Evolutionary conservation across 257 asterid species (phyloP), one percentile per base, ranked within the genome.

Genomic region (Jasminum sambac): DNA sequence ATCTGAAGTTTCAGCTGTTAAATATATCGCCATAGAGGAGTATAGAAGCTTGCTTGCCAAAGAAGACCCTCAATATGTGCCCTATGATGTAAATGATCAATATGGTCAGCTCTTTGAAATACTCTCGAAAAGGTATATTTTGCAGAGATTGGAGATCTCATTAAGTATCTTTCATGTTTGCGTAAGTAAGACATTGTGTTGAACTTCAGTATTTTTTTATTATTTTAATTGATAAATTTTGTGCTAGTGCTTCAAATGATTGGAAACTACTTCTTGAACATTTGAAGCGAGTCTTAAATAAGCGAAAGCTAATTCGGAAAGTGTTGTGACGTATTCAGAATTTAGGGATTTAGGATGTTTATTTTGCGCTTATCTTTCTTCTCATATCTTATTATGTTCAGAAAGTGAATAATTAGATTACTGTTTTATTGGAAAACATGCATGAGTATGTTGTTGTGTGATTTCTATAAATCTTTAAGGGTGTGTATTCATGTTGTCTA

Each of bases 1-100:
- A 81, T 91, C 97, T 71, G 99, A 95, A 80, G 99, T 95, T 76
- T 91, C 98, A 76, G 96, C 96, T 50, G 98, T 95, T 62, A 95
- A 95, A 80, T 95, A 91, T 81, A 74, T 89, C 76, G 80, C 89
- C 23, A 44, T 78, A 43, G 90, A 91, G 79, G 92, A 91, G 76
- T 95, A 95, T 37, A 87, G 81, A 83, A 77, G 87, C 70, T 82
- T 87, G 80, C 95, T 95, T 70, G 88, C 79, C 43, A 84, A 87
- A 69, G 88, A 83, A 79, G 98, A 91, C 81, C 89, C 98, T 67
- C 76, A 81, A 8, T 88, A 78, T 63, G 98, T 87, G 77, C 95
- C 95, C 38, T 95, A 95, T 78, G 95, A 91, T 80, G 84, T 88
- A 76, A 75, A 83, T 81, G 89, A 82, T 62, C 81, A 71, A 80